Percentiles rank a stretch among this genome's conserved stretches.
These are phyloP conservation scores for Zhuliangozyma parablackwelliae DNA, from an alignment of 1,139 yeast species.

Conservation along the genomic window DNA sequence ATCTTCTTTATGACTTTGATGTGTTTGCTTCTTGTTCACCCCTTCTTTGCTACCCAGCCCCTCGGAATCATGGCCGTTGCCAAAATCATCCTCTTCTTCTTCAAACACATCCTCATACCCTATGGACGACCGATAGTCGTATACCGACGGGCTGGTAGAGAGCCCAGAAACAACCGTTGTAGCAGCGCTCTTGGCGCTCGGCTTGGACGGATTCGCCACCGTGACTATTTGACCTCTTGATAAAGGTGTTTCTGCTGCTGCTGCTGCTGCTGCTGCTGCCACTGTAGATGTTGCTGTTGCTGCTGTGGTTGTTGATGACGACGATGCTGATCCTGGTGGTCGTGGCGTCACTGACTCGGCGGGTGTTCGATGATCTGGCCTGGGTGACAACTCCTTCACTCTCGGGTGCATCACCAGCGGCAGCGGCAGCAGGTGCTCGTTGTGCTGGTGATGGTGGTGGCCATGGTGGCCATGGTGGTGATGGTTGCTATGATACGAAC, in stretches of 20 bases:
- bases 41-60: slow-evolving; percentile 1
- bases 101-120: slow-evolving; percentile 50
- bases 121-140: slow-evolving; percentile 22
- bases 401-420: neutral
- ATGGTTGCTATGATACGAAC: neutral
- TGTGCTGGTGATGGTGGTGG: slow-evolving; percentile 11
- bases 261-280: too few relatives aligned
- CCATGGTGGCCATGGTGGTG: slow-evolving; percentile 12
- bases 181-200: slow-evolving; percentile 6
- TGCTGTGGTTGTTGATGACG: too few relatives aligned
- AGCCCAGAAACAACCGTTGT: slow-evolving; percentile 22
- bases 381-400: too few relatives aligned
- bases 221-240: too few relatives aligned
- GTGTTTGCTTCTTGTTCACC: neutral
- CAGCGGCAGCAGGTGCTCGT: slow-evolving; percentile 3
- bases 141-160: slow-evolving; percentile 36
- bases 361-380: too few relatives aligned
- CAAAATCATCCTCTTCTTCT: slow-evolving; percentile 44
- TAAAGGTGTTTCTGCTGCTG: too few relatives aligned
- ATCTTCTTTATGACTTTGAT: slow-evolving; percentile 36
- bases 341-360: too few relatives aligned
- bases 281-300: too few relatives aligned
- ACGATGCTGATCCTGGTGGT: too few relatives aligned
- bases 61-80: neutral
- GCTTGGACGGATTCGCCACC: too few relatives aligned